Base-by-base conservation (phyloP, 495 filamentous ascomycete species). In the Hyaloscypha bicolor region DNA sequence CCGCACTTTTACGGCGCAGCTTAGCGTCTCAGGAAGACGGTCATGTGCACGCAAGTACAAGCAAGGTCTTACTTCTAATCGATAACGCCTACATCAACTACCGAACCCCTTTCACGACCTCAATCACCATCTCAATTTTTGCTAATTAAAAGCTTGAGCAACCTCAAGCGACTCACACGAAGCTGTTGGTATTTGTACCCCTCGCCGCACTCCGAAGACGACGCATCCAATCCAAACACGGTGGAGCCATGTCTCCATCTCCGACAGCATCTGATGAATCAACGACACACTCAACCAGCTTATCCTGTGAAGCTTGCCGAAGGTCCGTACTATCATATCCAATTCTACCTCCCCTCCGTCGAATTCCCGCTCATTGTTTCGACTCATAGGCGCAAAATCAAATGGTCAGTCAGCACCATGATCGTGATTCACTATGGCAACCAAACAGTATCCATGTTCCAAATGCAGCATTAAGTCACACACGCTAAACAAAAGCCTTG, bases 381-480 rank as follows among this genome's bases (percentile, higher is more conserved):
- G 5, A 1, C 5, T 29, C 12, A 6, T 21, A 63, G 61, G 48
- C 61, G 61, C 45, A 63, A 63, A 55, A 37, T 52, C 37, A 63
- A 55, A 55, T 63, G 61, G 61, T 63, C 11, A 32, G 61, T 55
- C 25, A 21, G 12, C 48, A 16, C 6, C 51, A 25, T 8, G 51
- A 8, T 25, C 51, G 19, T 2, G 0, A 25, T 53, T 53, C 51
- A n/a, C 19, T 8, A 6, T 53, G 22, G 51, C 22, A 2, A 19
- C 21, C 11, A 63, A 42, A 16, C 19, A 21, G 5, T 31, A n/a
- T n/a, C 32, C 22, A 63, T 14, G 21, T 53, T 30, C 30, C 39
- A 32, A 37, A n/a, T 37, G 35, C 35, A 37, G 35, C 35, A 37
- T 0, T 2, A 37, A 37, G 35, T 37, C 35, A 37, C 35, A 12